Evolutionary conservation across 2,329 filamentous ascomycete species (phyloP).

Genomic region (Pseudophaeomoniella oleicola): DNA sequence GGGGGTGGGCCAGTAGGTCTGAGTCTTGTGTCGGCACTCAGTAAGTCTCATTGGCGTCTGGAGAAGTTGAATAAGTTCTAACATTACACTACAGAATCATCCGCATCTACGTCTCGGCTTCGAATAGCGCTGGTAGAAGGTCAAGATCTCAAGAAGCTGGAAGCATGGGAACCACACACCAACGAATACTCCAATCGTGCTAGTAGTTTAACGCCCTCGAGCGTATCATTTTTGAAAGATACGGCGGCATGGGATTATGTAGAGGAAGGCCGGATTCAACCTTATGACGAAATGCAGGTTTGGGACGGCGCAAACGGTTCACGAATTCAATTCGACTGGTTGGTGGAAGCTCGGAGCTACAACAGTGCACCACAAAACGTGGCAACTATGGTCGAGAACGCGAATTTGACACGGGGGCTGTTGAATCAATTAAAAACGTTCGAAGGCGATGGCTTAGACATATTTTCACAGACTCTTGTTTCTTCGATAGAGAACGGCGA

Average conservation of each 20-base stretch:
- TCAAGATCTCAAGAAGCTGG: conserved; percentile 62
- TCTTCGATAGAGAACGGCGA: conserved; percentile 64
- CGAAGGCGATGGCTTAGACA: conserved; percentile 35
- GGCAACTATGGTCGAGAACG: conserved; percentile 93
- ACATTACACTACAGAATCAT: conserved; percentile 44
- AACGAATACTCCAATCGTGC: conserved; percentile 81
- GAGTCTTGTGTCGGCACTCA: conserved; percentile 62
- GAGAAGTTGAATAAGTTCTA: conserved; percentile 2
- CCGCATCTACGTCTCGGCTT: conserved; percentile 58
- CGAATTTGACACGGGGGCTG: conserved; percentile 71
- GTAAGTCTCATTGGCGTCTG: conserved; percentile 31
- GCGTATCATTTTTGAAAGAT: conserved; percentile 63
- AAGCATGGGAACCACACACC: conserved; percentile 49
- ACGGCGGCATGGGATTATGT: conserved; percentile 81
- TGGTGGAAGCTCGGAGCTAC: conserved; percentile 21
- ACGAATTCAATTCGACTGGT: conserved; percentile 78
- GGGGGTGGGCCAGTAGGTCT: conserved; percentile 82
- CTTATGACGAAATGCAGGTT: conserved; percentile 92
- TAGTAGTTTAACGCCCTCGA: conserved; percentile 83
- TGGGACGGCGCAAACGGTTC: conserved; percentile 90
- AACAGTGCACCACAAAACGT: conserved; percentile 43
- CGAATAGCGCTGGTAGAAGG: conserved; percentile 81
- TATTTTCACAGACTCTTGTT: conserved; percentile 66
- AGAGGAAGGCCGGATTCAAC: conserved; percentile 58
- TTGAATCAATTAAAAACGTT: conserved; percentile 57